Evolutionary conservation across 192 early-diverging fungal species (phyloP), one percentile per base, ranked within the genome.

Genomic region (Coemansia sp.): DNA sequence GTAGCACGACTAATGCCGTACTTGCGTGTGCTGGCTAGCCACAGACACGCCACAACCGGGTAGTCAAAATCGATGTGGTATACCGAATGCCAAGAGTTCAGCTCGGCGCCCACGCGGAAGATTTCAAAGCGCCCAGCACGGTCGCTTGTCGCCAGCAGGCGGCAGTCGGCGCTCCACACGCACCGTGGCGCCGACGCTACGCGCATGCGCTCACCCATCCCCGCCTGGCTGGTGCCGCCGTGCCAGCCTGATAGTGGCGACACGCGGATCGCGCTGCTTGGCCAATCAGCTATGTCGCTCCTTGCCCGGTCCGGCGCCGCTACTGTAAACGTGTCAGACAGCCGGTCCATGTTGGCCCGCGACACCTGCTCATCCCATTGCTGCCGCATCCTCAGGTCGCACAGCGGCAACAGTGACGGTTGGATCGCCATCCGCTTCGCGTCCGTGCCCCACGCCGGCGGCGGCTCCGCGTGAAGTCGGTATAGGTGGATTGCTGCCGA

Each of bases 211-310:
- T 75, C 65, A 25, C 66, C 62, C 38, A 42, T 36, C 5, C 62
- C 66, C 2, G 53, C 65, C 5, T 62, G 63, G 41, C 70, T 66
- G 4, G 63, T 49, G 3, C 72, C 72, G n/a, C 56, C 55, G 26
- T 75, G 62, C 72, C 72, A 75, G 8, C 66, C 72, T 9, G 72
- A 75, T 22, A 75, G 62, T 20, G 66, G 58, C 44, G 72, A 63
- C 28, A 75, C 72, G 46, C 56, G 64, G 25, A 75, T 49, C 6
- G 60, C 40, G 39, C 39, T 59, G 41, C 67, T 50, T 2, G 60
- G 60, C 55, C 45, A 50, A 17, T 41, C 6, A 19, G 42, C 31
- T 36, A 53, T 5, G 6, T 26, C 20, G 11, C n/a, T 8, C 9
- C 23, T 15, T 28, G 15, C 36, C 22, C 25, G 31, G 21, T 56